Conservation (phyloP, 1,284 basidiomycete species). For the Salmacisia buchloeana region DNA sequence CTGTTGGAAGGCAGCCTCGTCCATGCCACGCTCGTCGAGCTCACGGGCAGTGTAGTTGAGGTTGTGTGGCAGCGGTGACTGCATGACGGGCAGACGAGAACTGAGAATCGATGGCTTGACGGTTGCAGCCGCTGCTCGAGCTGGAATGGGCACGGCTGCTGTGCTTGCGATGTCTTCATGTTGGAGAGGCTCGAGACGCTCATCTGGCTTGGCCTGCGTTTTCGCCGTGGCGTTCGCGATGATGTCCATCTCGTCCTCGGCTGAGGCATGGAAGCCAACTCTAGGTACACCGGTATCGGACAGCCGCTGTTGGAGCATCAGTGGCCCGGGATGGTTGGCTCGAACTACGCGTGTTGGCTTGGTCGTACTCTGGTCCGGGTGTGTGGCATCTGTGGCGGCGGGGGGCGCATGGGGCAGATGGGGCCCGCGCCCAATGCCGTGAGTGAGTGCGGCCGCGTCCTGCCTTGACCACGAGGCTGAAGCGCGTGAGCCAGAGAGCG, state of each 20-base stretch:
- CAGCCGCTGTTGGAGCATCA: conserved; percentile 32
- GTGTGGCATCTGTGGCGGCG: too few relatives aligned
- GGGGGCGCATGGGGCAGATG: too few relatives aligned
- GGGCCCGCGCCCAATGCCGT: too few relatives aligned
- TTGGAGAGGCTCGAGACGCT: too few relatives aligned
- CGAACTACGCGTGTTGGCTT: conserved; percentile 13
- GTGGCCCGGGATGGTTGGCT: conserved; percentile 40
- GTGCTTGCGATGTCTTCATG: too few relatives aligned
- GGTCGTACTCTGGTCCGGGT: too few relatives aligned
- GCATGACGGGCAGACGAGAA: neutral
- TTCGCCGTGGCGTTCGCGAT: neutral
- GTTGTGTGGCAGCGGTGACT: neutral
- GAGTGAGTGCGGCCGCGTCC: too few relatives aligned
- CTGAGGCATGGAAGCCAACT: neutral
- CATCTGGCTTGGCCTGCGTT: too few relatives aligned
- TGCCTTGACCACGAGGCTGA: too few relatives aligned
- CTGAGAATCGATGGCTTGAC: neutral
- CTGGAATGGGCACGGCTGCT: neutral
- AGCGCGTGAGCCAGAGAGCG: too few relatives aligned
- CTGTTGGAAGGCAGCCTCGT: conserved; percentile 40
- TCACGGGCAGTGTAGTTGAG: conserved; percentile 2
- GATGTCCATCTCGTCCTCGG: neutral
- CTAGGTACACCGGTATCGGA: conserved; percentile 9
- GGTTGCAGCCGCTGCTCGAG: neutral
- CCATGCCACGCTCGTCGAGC: conserved; percentile 41